Conservation (phyloP, 2,329 filamentous ascomycete species). For the Colletotrichum sp. region DNA sequence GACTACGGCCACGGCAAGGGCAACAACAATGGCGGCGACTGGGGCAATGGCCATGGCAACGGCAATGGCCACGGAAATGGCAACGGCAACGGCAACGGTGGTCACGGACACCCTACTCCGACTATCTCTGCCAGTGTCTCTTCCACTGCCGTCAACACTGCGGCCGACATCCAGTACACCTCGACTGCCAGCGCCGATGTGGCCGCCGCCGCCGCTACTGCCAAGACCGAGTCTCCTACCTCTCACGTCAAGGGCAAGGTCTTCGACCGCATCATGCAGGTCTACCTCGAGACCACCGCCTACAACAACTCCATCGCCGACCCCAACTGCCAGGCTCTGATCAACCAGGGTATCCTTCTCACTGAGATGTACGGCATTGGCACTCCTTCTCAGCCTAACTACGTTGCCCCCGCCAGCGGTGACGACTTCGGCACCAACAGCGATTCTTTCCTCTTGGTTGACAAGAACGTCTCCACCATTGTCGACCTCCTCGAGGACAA, state of each 20-base stretch:
- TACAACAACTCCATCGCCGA: conserved; percentile 69
- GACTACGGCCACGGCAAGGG: background rate
- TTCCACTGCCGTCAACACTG: background rate
- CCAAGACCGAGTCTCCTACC: conserved; percentile 63
- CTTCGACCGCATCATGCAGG: conserved; percentile 75
- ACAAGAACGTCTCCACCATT: conserved; percentile 55
- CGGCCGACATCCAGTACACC: conserved; percentile 41
- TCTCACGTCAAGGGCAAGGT: conserved; percentile 71
- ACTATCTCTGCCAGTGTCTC: background rate
- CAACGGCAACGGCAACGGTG: background rate
- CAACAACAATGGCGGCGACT: background rate
- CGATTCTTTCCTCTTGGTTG: conserved; percentile 63
- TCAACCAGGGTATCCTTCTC: conserved; percentile 34
- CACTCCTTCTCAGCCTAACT: conserved; percentile 72
- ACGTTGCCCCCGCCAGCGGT: conserved; percentile 64
- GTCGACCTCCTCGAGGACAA: conserved; percentile 35
- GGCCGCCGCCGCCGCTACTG: conserved; percentile 62
- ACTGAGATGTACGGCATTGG: conserved; percentile 54
- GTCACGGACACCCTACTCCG: background rate
- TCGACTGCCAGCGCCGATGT: conserved; percentile 57
- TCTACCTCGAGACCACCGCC: conserved; percentile 81
- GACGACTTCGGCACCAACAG: conserved; percentile 69
- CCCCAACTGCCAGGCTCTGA: conserved; percentile 35
- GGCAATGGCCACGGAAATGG: background rate
- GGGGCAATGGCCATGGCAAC: background rate